Evolutionary conservation across 2,329 filamentous ascomycete species (phyloP).

Genomic region (Dactylellina haptotyla): DNA sequence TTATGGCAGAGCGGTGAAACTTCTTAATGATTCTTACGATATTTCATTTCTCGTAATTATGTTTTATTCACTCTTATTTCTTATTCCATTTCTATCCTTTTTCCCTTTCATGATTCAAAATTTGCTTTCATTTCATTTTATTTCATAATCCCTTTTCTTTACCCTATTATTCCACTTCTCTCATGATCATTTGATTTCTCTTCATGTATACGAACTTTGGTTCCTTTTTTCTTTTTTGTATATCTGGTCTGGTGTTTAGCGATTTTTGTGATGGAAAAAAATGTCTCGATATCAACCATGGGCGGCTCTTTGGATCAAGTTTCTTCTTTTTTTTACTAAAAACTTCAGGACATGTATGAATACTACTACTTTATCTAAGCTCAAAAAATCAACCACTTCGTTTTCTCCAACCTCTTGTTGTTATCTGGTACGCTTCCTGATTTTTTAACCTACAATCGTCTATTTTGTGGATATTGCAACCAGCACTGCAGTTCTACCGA

Average conservation of each 20-base stretch:
- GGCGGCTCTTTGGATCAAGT: slow-evolving; percentile 16
- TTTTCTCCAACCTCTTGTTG: no score
- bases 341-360: slow-evolving; percentile 21
- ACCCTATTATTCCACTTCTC: neutral
- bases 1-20: slow-evolving; percentile 46
- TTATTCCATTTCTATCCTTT: neutral
- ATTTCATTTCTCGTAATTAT: neutral
- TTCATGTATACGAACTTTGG: neutral
- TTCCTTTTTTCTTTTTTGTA: neutral
- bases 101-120: neutral
- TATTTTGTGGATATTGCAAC: no score
- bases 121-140: neutral
- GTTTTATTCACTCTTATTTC: slow-evolving; percentile 6
- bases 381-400: no score
- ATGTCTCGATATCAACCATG: slow-evolving; percentile 32
- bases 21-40: slow-evolving; percentile 27
- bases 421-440: no score
- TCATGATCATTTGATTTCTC: neutral
- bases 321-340: neutral
- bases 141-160: slow-evolving; percentile 2
- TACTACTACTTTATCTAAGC: neutral
- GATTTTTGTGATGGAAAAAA: slow-evolving; percentile 22
- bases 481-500: no score
- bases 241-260: slow-evolving; percentile 17
- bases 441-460: no score